Percentiles rank a stretch among this genome's conserved stretches.
These are phyloP conservation scores for Aspergillus texensis DNA, from an alignment of 2,329 filamentous ascomycete species.

Conservation along the genomic window DNA sequence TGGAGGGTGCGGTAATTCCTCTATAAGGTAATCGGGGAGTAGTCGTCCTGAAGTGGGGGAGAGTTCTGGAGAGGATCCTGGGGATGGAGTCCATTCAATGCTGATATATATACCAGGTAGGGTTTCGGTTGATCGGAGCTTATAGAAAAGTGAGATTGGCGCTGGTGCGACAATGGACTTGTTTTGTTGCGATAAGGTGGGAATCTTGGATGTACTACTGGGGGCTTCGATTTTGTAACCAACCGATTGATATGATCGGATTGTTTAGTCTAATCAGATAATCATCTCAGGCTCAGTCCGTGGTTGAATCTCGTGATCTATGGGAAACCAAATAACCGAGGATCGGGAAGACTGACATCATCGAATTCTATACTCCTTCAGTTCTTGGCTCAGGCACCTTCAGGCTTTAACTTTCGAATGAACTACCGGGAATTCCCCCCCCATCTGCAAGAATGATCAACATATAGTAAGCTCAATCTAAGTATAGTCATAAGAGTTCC, in stretches of 20 bases:
- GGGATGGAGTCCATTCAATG: constrained; percentile 12
- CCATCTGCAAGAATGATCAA: background rate
- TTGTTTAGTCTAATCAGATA: background rate
- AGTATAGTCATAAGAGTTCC: background rate
- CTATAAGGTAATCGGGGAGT: background rate
- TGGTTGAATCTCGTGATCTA: background rate
- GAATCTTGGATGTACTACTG: too few species aligned
- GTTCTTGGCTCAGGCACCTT: background rate
- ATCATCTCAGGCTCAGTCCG: background rate
- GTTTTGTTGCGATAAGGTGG: background rate
- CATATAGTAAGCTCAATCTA: background rate
- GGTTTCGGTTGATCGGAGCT: background rate
- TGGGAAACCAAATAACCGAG: constrained; percentile 14
- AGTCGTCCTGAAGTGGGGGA: constrained; percentile 2
- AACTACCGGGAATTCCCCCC: background rate
- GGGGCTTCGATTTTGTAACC: too few species aligned
- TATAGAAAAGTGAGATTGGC: background rate
- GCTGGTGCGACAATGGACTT: background rate
- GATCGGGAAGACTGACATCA: constrained; percentile 17
- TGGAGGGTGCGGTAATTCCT: background rate
- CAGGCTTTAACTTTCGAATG: background rate
- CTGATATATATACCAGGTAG: background rate
- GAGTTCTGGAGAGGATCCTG: background rate
- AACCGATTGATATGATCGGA: too few species aligned
- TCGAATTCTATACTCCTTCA: background rate